These are phyloP conservation scores for Lachnellula hyalina DNA, from an alignment of 2,329 filamentous ascomycete species.

Conservation along the genomic window DNA sequence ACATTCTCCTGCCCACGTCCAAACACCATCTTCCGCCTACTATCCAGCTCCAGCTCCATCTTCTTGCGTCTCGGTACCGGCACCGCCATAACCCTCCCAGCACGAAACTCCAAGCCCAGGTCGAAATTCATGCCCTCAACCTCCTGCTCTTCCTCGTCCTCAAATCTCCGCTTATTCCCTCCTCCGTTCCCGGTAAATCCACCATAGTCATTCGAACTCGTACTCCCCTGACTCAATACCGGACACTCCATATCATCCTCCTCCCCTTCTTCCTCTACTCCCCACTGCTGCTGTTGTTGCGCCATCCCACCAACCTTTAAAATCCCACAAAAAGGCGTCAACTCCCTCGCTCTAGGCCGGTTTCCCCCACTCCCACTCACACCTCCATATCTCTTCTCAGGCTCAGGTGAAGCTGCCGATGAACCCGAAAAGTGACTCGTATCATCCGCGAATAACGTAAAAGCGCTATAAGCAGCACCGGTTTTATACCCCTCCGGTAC, in stretches of 20 bases:
- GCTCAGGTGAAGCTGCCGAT: conserved; percentile 7
- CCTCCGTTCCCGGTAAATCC: neutral
- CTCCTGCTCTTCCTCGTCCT: conserved; percentile 23
- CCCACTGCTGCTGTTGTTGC: conserved; percentile 36
- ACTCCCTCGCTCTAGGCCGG: conserved; percentile 44
- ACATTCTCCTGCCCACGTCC: conserved; percentile 41
- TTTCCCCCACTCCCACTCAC: conserved; percentile 9
- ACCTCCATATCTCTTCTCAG: conserved; percentile 10
- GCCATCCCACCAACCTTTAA: conserved; percentile 66
- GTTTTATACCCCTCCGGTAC: conserved; percentile 95
- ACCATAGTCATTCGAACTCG: conserved; percentile 10
- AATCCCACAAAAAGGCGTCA: conserved; percentile 76
- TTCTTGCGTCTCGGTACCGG: conserved; percentile 18
- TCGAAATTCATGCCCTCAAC: neutral
- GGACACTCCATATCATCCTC: conserved; percentile 28
- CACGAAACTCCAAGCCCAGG: conserved; percentile 12
- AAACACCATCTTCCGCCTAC: conserved; percentile 15
- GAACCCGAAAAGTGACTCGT: neutral
- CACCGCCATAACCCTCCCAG: conserved; percentile 22
- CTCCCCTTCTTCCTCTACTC: conserved; percentile 41
- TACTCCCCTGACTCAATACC: conserved; percentile 25
- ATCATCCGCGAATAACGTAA: conserved; percentile 46
- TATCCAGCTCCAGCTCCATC: conserved; percentile 24
- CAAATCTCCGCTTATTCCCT: conserved; percentile 24
- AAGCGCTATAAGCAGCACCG: conserved; percentile 42